Evolutionary conservation across 2,329 filamentous ascomycete genomes (phyloP).

Genomic region (Colletotrichum cuscutae): DNA sequence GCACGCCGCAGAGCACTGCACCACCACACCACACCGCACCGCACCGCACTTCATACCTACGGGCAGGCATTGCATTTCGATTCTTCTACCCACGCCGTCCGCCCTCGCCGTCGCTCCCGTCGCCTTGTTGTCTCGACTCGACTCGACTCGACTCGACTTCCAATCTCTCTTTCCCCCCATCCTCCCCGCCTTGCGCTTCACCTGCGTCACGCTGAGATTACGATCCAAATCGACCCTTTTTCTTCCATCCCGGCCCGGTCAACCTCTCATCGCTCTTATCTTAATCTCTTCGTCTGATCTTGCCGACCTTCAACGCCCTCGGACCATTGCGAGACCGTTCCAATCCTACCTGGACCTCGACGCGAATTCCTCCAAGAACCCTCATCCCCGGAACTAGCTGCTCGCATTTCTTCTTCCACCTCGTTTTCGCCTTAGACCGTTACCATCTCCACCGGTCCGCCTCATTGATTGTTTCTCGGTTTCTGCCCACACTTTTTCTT

Average conservation of each 20-base stretch:
- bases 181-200: background rate
- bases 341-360: background rate
- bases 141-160: too few relatives aligned
- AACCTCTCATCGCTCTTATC: background rate
- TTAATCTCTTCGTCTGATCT: constrained; percentile 22
- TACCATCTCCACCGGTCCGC: background rate
- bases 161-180: background rate
- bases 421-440: constrained; percentile 11
- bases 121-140: background rate
- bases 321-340: constrained; percentile 12
- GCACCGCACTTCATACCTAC: too few relatives aligned
- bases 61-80: background rate
- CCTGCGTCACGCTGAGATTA: background rate
- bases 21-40: too few relatives aligned
- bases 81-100: constrained; percentile 12
- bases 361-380: constrained; percentile 3
- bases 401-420: background rate
- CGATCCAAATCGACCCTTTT: constrained; percentile 1
- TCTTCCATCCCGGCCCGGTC: constrained; percentile 1
- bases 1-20: too few relatives aligned
- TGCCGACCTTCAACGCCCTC: constrained; percentile 21
- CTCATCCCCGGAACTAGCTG: background rate
- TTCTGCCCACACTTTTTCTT: background rate
- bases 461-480: background rate
- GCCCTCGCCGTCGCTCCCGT: background rate